These are phyloP conservation scores for Stellera chamaejasme DNA, from an alignment of 345 rosid genomes.

Conservation along the genomic window DNA sequence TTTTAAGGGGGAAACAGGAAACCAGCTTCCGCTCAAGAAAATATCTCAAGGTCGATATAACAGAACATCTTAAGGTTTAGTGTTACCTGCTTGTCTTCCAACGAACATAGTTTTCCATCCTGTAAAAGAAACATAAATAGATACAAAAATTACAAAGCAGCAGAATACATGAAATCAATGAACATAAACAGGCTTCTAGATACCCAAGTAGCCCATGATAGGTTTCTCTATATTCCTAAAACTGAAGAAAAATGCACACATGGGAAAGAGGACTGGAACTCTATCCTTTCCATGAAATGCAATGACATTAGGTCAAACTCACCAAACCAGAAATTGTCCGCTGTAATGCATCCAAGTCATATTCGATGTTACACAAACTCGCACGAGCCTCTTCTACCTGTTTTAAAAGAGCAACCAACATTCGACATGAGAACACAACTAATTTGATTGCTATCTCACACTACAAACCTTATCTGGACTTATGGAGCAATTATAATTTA, in stretches of 20 bases:
- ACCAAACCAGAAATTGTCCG: constrained; percentile 57
- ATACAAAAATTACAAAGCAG: neutral
- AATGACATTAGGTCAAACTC: constrained; percentile 20
- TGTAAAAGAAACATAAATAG: constrained; percentile 22
- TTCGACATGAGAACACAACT: neutral
- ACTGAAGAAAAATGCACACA: too few species aligned
- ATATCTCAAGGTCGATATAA: neutral
- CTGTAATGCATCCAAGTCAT: constrained; percentile 57
- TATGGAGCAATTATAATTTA: neutral
- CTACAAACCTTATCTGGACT: too few species aligned
- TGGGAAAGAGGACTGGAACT: neutral
- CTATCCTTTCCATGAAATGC: neutral
- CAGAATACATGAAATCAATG: too few species aligned
- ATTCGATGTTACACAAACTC: constrained; percentile 52
- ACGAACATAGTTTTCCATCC: constrained; percentile 70
- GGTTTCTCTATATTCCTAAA: neutral
- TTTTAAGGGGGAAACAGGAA: too few species aligned
- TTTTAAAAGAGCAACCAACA: constrained; percentile 8
- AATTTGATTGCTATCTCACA: neutral
- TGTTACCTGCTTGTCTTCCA: constrained; percentile 84
- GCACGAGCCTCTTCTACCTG: constrained; percentile 64
- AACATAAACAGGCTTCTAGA: too few species aligned
- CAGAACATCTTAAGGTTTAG: neutral
- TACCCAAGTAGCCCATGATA: too few species aligned
- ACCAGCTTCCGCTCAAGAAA: too few species aligned